These are phyloP conservation scores for Suillus hirtellus DNA, from an alignment of 768 basidiomycete species.

Conservation along the genomic window DNA sequence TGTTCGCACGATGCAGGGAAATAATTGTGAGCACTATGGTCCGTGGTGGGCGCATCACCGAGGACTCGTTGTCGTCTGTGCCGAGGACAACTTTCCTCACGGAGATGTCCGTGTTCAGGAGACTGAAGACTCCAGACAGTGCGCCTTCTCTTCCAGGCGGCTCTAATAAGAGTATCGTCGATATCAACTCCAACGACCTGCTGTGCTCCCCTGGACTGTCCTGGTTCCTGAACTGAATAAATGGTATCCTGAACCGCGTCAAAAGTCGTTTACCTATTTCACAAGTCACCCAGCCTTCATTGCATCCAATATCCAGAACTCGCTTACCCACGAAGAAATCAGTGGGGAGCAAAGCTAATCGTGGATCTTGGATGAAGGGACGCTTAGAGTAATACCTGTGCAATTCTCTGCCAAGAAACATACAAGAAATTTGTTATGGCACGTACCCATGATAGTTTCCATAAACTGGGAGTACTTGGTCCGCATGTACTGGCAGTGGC, in stretches of 20 bases:
- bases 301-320: conserved; percentile 85
- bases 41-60: conserved; percentile 9
- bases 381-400: conserved; percentile 78
- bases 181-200: conserved; percentile 85
- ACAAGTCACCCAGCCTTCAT: conserved; percentile 82
- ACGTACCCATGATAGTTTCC: conserved; percentile 76
- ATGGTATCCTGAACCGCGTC: neutral
- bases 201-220: conserved; percentile 61
- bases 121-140: conserved; percentile 70
- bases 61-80: conserved; percentile 18
- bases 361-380: conserved; percentile 56
- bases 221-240: conserved; percentile 36
- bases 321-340: conserved; percentile 52
- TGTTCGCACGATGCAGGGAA: conserved; percentile 81
- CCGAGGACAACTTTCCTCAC: neutral
- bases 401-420: neutral
- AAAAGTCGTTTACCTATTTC: conserved; percentile 64
- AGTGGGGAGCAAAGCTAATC: conserved; percentile 61
- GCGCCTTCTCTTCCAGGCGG: conserved; percentile 73
- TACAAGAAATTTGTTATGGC: neutral
- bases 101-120: conserved; percentile 2
- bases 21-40: conserved; percentile 39
- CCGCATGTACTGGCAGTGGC: neutral
- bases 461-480: conserved; percentile 42
- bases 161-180: conserved; percentile 70